Conservation (phyloP, 2,329 filamentous ascomycete species). For the Cytospora piceicola region DNA sequence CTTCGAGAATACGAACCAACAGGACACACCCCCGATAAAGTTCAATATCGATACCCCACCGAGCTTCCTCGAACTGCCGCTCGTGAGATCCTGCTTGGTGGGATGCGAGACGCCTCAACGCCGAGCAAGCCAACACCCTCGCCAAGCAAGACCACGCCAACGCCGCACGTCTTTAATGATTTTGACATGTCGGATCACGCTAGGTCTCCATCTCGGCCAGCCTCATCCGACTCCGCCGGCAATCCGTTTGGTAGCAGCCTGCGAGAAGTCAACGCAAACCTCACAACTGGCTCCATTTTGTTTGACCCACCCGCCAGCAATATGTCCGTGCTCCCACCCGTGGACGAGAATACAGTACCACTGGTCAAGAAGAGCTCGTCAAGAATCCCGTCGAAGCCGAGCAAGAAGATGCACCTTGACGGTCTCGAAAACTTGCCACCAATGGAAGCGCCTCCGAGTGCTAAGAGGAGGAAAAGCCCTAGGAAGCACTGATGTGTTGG, state of each 20-base stretch:
- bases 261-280: conserved; percentile 58
- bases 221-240: conserved; percentile 35
- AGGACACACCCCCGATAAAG: conserved; percentile 82
- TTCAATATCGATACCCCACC: conserved; percentile 78
- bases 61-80: conserved; percentile 73
- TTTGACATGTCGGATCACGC: conserved; percentile 33
- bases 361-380: conserved; percentile 51
- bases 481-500: conserved; percentile 41
- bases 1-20: conserved; percentile 84
- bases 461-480: conserved; percentile 59
- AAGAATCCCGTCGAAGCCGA: conserved; percentile 39
- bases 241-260: conserved; percentile 50
- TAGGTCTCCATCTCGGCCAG: conserved; percentile 30
- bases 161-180: conserved; percentile 36
- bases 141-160: conserved; percentile 40
- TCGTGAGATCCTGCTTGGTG: conserved; percentile 50
- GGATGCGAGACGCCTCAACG: conserved; percentile 41
- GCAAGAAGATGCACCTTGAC: conserved; percentile 44
- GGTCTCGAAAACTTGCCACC: conserved; percentile 58
- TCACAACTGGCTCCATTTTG: conserved; percentile 42
- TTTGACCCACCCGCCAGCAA: conserved; percentile 51
- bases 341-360: conserved; percentile 49
- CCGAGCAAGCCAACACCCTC: conserved; percentile 31
- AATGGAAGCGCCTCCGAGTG: conserved; percentile 49
- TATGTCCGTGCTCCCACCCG: conserved; percentile 43